Conservation (phyloP, 2,329 filamentous ascomycete genomes). For the Aspergillus alliaceus region DNA sequence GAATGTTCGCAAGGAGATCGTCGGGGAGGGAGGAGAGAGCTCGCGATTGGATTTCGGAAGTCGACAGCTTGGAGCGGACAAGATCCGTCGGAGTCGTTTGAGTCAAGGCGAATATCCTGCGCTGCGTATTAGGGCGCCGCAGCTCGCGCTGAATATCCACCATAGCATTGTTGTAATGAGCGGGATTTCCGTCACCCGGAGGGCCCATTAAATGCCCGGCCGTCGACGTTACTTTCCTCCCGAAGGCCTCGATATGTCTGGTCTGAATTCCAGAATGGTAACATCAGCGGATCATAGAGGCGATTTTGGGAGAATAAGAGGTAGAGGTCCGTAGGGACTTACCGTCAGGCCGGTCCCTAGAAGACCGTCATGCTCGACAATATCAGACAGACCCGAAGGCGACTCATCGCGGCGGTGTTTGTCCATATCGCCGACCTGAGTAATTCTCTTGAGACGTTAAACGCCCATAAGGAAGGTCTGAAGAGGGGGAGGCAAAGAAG, state of each 20-base stretch:
- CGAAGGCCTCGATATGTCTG: slow-evolving; percentile 86
- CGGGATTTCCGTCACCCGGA: slow-evolving; percentile 53
- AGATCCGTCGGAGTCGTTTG: slow-evolving; percentile 91
- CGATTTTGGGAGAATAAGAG: slow-evolving; percentile 5
- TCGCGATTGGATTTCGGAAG: slow-evolving; percentile 88
- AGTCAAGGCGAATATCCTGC: slow-evolving; percentile 86
- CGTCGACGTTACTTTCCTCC: slow-evolving; percentile 91
- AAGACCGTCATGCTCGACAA: slow-evolving; percentile 45
- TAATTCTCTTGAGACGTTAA: slow-evolving; percentile 21
- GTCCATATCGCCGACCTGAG: slow-evolving; percentile 40
- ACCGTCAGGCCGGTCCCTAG: slow-evolving; percentile 52
- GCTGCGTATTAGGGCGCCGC: slow-evolving; percentile 77
- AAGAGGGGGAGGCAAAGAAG: slow-evolving; percentile 12
- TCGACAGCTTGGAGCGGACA: slow-evolving; percentile 86
- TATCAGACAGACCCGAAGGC: slow-evolving; percentile 42
- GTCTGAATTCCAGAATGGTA: slow-evolving; percentile 54
- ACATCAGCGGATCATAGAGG: slow-evolving; percentile 13
- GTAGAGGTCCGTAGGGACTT: slow-evolving; percentile 16
- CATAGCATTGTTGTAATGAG: slow-evolving; percentile 83
- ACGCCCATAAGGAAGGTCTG: slow-evolving; percentile 27
- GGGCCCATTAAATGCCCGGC: slow-evolving; percentile 85
- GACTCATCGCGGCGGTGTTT: slow-evolving; percentile 48
- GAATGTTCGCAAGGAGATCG: slow-evolving; percentile 84
- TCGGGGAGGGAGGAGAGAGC: slow-evolving; percentile 86
- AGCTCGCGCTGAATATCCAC: slow-evolving; percentile 87